Base-by-base conservation (phyloP, 371 early-diverging fungal species). In the Syncephalastrum racemosum region DNA sequence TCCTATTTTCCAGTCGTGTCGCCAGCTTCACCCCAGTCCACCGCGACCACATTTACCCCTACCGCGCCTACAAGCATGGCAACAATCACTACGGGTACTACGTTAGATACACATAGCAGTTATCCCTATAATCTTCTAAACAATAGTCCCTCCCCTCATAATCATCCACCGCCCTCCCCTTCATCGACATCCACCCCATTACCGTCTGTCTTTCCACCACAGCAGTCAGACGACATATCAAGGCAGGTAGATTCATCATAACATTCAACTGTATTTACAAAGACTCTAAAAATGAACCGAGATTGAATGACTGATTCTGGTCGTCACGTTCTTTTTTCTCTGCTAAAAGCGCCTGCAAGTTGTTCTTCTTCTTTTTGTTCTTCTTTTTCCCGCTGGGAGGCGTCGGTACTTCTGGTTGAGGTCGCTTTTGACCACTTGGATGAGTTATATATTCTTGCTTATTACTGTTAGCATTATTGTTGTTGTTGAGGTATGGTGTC, bases 351-450 rank as follows among this genome's bases (percentile, higher is more conserved):
- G 71, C 68, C 20, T 73, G 71, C 19, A 78, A 40, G 23, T 63
- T 68, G 53, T 75, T 78, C 69, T 78, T 78, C 47, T 73, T 75
- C 7, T 41, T 36, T 25, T 71, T 69, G 42, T 75, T 75, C 18
- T 71, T 77, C 51, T 64, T 56, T 15, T 43, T 51, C 3, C 42
- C 19, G 13, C 2, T 12, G 5, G 15, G 19, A 19, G 54, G 12
- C 3, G 36, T 13, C 3, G 42, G 50, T 41, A 39, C 23, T 27
- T 54, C 46, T 59, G 36, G 16, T 41, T 19, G 27, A 25, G 22
- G 47, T 20, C 19, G 39, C 14, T 42, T 20, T 15, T 47, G 39
- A 22, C 27, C 53, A 13, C 23, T 46, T n/a, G 56, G n/a, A 31
- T 4, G 22, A 8, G 14, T 24, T 44, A 7, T 25, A 24, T 18